Evolutionary conservation across 352 stramenopile genomes (phyloP), one percentile per base, ranked within the genome.

Genomic region (Elongisporangium prolatum): DNA sequence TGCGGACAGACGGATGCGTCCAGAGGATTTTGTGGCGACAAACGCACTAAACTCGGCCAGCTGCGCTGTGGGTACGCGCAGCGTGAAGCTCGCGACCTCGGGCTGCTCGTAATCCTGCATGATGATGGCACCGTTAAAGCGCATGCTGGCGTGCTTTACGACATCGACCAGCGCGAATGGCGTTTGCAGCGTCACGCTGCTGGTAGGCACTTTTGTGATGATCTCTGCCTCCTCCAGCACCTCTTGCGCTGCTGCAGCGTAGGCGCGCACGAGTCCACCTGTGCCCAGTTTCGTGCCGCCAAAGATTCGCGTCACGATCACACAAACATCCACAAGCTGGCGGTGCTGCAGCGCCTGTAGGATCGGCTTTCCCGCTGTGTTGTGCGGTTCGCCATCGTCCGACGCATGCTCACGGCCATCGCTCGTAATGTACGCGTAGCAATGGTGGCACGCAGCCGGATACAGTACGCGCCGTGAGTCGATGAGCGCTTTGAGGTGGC

Each of bases 281-380:
- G 79, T 82, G 28, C 84, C 84, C 16, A 93, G 72, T 52, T 88
- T 82, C 9, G 79, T 85, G 24, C 84, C 84, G 17, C 84, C 84
- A 55, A 89, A 93, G 34, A 93, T 80, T 9, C 84, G 66, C 21
- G 81, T 86, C 3, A 93, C 84, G 21, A 93, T 72, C 9, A 93
- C 51, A 56, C 79, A 91, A 1, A 89, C 79, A 38, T 93, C 80
- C 55, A 81, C 70, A 17, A 93, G 65, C n/a, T 85, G 57, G 0
- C 77, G 72, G 40, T 75, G 79, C 37, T 88, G 75, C 50, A 93
- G 54, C 10, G 73, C 72, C 3, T 68, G 61, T 20, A 90, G 61
- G 38, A 93, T 91, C 44, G 84, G 84, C 21, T 77, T 74, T 6
- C 84, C 84, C 1, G 84, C 84, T 4, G 80, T 93, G 10, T 74